Base-by-base conservation (phyloP, 139 green algal genomes). In the Picocystis salinarum region DNA sequence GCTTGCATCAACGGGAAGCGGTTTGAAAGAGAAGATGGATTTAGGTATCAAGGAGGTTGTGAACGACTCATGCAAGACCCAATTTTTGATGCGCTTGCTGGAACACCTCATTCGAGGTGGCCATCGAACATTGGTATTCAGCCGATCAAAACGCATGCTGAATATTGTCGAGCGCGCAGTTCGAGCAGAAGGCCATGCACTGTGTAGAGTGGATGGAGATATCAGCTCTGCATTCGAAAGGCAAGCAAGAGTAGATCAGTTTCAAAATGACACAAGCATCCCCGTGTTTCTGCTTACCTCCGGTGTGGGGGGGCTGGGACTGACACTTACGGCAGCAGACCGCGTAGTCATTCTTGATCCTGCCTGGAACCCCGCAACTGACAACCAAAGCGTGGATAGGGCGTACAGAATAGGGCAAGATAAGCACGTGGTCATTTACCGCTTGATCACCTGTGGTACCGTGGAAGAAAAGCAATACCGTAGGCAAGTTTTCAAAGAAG, bases 391-490 rank as follows among this genome's bases (percentile, higher is more conserved):
- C 37, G 73, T 91, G 23, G 79, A 91, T 55, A 59, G 81, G 0
- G 79, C 79, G 0, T 92, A 85, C 59, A 67, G 81, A 44, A 83
- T 92, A 20, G 81, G 79, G 1, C 77, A 84, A 62, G 1, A 23
- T 40, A 13, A 67, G 36, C 75, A 88, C 15, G 64, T 85, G 15
- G 42, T 53, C n/a, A 74, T 84, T 45, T 87, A 87, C 60, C 64
- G 81, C 30, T 69, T 93, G 1, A 85, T 91, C 36, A 83, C 64
- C 0, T 90, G 73, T 39, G 79, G 77, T 11, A 93, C 77, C 10
- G 70, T 91, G 30, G 81, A 91, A 67, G 81, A 93, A 59, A 90
- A 90, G 62, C 85, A 91, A 23, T 86, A 88, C 61, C 53, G 69
- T 25, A 76, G 71, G 47, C 76, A 91, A 56, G 62, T 77, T 20